Percentiles rank a stretch among this genome's conserved stretches.
phyloP scores from a whole-genome alignment of 2,329 filamentous ascomycete species.

The Arthroderma uncinatum region DNA sequence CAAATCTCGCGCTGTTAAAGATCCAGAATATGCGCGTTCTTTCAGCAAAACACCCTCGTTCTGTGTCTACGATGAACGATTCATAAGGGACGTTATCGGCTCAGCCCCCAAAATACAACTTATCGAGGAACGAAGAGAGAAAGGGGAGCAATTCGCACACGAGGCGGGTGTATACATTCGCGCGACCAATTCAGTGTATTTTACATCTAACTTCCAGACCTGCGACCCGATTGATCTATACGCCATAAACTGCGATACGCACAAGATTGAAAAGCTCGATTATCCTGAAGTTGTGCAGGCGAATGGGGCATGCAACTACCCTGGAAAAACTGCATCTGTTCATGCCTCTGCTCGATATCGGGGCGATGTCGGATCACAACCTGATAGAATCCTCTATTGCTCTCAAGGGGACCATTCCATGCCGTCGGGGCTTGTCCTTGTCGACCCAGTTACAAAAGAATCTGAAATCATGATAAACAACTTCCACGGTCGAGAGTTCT shows the following conservation, averaged over 20 bases:
- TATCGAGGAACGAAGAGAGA: slow-evolving; percentile 26
- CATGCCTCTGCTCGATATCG: background rate
- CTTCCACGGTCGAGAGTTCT: slow-evolving; percentile 30
- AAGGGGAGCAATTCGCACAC: slow-evolving; percentile 39
- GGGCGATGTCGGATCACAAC: slow-evolving; percentile 1
- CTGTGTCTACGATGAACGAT: slow-evolving; percentile 16
- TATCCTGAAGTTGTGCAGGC: slow-evolving; percentile 11
- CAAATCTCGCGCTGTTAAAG: slow-evolving; percentile 11
- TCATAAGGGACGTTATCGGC: slow-evolving; percentile 26
- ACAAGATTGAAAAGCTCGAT: slow-evolving; percentile 13
- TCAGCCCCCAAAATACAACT: slow-evolving; percentile 28
- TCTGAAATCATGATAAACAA: slow-evolving; percentile 22
- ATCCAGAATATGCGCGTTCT: slow-evolving; percentile 9
- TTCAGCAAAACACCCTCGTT: slow-evolving; percentile 11
- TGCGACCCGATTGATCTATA: slow-evolving; percentile 20
- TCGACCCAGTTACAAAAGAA: slow-evolving; percentile 19
- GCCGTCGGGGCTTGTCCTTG: slow-evolving; percentile 16
- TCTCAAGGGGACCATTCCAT: slow-evolving; percentile 28
- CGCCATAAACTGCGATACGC: slow-evolving; percentile 12
- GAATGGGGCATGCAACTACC: slow-evolving; percentile 14
- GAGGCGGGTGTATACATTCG: slow-evolving; percentile 36
- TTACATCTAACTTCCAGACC: slow-evolving; percentile 30
- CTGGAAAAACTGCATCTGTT: background rate
- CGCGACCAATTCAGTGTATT: slow-evolving; percentile 24
- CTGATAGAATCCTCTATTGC: slow-evolving; percentile 33